A percentile compares a stretch with the other conserved stretches of the same genome.
phyloP scores from a whole-genome alignment of 371 early-diverging fungal species.

The Rhizomucor miehei region DNA sequence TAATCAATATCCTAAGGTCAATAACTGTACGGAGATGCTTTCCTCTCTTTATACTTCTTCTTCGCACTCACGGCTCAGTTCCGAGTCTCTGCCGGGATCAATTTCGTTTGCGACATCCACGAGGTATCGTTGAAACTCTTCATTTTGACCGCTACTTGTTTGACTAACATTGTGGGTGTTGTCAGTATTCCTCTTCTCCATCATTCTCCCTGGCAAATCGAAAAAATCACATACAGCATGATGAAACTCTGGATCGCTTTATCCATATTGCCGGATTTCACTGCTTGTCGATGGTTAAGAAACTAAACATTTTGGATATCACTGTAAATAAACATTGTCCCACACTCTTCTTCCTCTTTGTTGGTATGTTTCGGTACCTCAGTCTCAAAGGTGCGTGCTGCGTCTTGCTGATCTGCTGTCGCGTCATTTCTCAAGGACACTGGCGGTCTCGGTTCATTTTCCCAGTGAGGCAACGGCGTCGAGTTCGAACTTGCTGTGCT shows the following conservation, averaged over 20 bases:
- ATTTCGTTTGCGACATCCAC: conserved; percentile 35
- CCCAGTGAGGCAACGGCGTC: not conserved
- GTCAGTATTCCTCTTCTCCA: not conserved
- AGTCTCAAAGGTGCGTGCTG: not conserved
- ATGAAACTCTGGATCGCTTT: conserved; percentile 26
- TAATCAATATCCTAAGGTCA: conserved; percentile 11
- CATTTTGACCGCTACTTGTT: conserved; percentile 30
- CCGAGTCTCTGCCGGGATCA: conserved; percentile 37
- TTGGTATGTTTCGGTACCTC: not conserved
- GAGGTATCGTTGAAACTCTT: conserved; percentile 30
- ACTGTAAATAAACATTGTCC: not conserved
- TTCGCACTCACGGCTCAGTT: conserved; percentile 26
- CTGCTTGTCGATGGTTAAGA: conserved; percentile 7
- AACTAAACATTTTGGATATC: conserved; percentile 8
- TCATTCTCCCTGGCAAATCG: not conserved
- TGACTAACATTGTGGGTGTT: conserved; percentile 19
- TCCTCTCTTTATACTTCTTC: not conserved
- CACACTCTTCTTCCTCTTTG: too few relatives aligned
- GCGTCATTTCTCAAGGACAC: not conserved
- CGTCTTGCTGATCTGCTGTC: not conserved
- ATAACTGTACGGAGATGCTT: not conserved
- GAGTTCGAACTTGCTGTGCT: too few relatives aligned
- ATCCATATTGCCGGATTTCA: conserved; percentile 15
- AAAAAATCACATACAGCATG: conserved; percentile 23
- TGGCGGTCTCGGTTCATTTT: not conserved